Percentiles rank a stretch among this genome's conserved stretches.
Conservation (phyloP, 176 grass and related monocot genomes). For the Aegilops bicornis region DNA sequence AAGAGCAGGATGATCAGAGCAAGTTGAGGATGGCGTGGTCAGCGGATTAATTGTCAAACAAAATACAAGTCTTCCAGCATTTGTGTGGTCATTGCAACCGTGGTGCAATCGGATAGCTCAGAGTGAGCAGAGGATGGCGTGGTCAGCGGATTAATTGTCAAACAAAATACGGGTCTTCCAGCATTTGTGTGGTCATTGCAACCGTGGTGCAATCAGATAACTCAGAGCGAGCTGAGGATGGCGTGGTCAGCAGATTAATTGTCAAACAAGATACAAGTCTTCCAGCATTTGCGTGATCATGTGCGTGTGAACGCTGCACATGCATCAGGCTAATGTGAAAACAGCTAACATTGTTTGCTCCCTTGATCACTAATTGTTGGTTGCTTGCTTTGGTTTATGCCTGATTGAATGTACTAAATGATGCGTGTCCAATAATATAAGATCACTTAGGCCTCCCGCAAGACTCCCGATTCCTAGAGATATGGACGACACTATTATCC, state of each 20-base stretch:
- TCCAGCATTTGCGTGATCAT: neutral
- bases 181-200: neutral
- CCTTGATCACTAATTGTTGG: too few species aligned
- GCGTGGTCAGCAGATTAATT: neutral
- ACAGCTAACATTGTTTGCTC: neutral
- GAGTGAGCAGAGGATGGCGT: neutral
- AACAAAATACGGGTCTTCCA: neutral
- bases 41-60: neutral
- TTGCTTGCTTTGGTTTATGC: neutral
- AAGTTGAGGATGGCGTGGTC: neutral
- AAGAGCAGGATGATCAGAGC: neutral
- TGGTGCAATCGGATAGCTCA: neutral
- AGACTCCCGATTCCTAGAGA: too few species aligned
- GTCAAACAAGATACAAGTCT: neutral
- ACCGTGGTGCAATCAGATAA: neutral
- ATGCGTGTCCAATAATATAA: neutral
- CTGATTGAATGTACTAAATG: neutral
- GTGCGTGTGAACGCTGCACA: neutral
- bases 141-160: neutral
- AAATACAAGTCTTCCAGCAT: too few species aligned
- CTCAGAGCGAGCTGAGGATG: neutral
- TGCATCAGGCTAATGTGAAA: neutral
- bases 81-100: too few species aligned
- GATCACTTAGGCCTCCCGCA: too few species aligned
- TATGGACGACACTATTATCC: too few species aligned